A percentile compares a stretch with the other conserved stretches of the same genome.
phyloP scores from a whole-genome alignment of 441 rosid species.

The Pelargonium myrrhifolium region DNA sequence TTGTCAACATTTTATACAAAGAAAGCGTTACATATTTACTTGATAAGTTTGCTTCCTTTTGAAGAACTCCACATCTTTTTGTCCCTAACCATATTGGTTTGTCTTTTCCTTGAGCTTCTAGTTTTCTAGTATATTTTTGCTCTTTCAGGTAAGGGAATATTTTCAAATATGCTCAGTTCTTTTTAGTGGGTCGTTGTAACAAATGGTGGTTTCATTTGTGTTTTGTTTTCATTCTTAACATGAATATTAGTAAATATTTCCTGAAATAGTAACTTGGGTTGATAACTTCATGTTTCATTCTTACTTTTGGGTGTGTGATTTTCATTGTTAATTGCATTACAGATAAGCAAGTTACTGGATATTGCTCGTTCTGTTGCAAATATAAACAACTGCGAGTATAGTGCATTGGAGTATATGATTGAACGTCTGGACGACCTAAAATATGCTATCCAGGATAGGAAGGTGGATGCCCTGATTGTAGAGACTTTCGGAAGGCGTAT shows the following conservation, averaged over 20 bases:
- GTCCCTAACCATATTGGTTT: not conserved
- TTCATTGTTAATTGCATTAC: conserved; percentile 22
- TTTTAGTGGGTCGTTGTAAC: not conserved
- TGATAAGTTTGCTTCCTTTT: no score
- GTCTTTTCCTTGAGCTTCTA: not conserved
- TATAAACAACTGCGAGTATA: conserved; percentile 55
- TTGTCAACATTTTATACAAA: no score
- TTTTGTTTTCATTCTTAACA: not conserved
- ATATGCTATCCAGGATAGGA: conserved; percentile 86
- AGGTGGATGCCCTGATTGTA: conserved; percentile 89
- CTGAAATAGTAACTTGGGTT: not conserved
- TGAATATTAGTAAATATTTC: not conserved
- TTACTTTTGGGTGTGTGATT: not conserved
- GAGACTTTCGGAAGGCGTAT: conserved; percentile 97
- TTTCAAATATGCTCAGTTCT: not conserved
- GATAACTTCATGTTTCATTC: not conserved
- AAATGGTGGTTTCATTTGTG: not conserved
- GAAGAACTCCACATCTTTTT: no score
- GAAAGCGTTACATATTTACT: no score
- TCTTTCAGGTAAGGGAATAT: not conserved
- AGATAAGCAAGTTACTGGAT: conserved; percentile 71
- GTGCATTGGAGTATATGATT: conserved; percentile 67
- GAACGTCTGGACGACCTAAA: conserved; percentile 77
- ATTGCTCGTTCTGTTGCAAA: conserved; percentile 74
- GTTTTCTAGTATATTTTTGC: not conserved